These are phyloP conservation scores for Cantharellus cinnabarinus DNA, from an alignment of 768 basidiomycete genomes.

Conservation along the genomic window DNA sequence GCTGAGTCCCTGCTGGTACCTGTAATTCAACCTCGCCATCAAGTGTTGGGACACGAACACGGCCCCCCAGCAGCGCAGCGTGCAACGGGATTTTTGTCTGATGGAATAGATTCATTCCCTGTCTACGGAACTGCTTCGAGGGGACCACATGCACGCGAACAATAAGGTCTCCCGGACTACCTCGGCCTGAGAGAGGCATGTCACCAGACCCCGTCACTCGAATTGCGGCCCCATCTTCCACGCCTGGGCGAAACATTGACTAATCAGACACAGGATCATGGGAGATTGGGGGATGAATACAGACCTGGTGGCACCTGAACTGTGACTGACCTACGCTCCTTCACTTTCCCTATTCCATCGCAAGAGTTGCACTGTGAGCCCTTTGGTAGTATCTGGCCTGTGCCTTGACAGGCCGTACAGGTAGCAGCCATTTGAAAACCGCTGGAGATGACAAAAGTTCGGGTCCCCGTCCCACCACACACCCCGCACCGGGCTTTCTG, in stretches of 20 bases:
- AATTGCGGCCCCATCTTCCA: conserved; percentile 88
- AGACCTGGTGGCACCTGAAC: conserved; percentile 73
- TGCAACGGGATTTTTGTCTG: conserved; percentile 80
- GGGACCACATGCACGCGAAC: conserved; percentile 69
- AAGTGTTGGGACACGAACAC: conserved; percentile 78
- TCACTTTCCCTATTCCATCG: conserved; percentile 73
- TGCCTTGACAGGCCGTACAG: conserved; percentile 63
- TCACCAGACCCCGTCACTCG: conserved; percentile 68
- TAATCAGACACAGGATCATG: neutral
- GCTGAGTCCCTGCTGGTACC: conserved; percentile 82
- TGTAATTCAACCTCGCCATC: conserved; percentile 92
- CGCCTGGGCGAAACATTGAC: conserved; percentile 28
- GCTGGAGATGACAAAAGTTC: conserved; percentile 73
- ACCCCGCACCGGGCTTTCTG: conserved; percentile 58
- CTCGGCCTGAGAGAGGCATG: conserved; percentile 59
- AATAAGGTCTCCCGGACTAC: conserved; percentile 63
- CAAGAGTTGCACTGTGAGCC: conserved; percentile 63
- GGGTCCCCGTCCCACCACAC: conserved; percentile 73
- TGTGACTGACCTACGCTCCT: conserved; percentile 51
- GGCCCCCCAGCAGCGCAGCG: conserved; percentile 79
- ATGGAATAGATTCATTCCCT: conserved; percentile 82
- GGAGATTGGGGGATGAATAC: conserved; percentile 14
- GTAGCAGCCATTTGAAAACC: conserved; percentile 96
- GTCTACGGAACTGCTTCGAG: conserved; percentile 71
- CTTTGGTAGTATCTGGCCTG: conserved; percentile 60